Conservation (phyloP, 805 yeast genomes). For the Barnettozyma populi region DNA sequence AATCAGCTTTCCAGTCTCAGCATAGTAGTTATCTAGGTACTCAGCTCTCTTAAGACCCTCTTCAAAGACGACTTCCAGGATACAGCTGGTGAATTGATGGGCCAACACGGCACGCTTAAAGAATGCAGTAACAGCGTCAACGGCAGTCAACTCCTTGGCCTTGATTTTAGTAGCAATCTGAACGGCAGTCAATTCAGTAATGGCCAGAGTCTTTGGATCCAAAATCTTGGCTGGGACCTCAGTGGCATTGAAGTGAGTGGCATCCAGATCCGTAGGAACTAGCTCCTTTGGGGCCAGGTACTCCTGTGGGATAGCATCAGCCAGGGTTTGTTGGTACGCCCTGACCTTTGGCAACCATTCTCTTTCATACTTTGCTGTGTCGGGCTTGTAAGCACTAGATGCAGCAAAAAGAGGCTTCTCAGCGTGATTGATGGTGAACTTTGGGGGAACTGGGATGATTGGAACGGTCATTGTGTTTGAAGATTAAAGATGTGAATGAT, state of each 20-base stretch:
- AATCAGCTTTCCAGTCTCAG: constrained; percentile 42
- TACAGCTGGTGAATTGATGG: constrained; percentile 56
- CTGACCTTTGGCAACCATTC: constrained; percentile 24
- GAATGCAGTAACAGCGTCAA: constrained; percentile 18
- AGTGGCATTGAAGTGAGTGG: constrained; percentile 20
- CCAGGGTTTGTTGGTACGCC: constrained; percentile 19
- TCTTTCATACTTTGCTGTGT: constrained; percentile 14
- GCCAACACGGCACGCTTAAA: constrained; percentile 50
- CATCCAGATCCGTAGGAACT: constrained; percentile 20
- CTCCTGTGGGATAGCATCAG: constrained; percentile 21
- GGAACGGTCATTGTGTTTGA: constrained; percentile 3
- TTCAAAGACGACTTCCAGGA: constrained; percentile 56
- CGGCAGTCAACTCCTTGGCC: constrained; percentile 17
- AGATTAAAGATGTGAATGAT: background rate
- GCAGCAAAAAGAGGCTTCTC: constrained; percentile 14
- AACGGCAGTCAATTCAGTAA: constrained; percentile 20
- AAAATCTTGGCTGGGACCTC: constrained; percentile 18
- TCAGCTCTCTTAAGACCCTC: constrained; percentile 56
- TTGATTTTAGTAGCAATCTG: constrained; percentile 18
- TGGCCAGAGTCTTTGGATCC: constrained; percentile 13
- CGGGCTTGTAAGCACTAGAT: constrained; percentile 11
- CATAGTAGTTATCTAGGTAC: constrained; percentile 48
- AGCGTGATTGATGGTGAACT: constrained; percentile 14
- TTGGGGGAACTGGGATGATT: constrained; percentile 3
- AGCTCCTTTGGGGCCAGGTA: constrained; percentile 18